Percentiles rank a stretch among this genome's conserved stretches.
Evolutionary conservation across 2,329 filamentous ascomycete genomes (phyloP).

Genomic region (Penicillium olsonii): DNA sequence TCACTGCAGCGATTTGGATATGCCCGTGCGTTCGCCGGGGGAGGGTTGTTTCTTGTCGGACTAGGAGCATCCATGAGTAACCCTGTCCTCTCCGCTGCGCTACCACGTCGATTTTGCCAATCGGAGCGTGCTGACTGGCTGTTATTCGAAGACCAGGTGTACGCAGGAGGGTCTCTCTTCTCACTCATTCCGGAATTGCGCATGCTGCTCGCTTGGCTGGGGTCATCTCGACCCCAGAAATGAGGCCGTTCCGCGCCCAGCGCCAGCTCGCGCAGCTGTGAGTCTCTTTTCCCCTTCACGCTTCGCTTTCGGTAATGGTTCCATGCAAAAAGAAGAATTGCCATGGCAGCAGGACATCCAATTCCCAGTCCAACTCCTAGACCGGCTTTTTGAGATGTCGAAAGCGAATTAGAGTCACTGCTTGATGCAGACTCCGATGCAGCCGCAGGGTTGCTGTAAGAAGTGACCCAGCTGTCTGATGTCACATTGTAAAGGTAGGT

Average conservation of each 20-base stretch:
- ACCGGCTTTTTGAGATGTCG: constrained; percentile 53
- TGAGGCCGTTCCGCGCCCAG: constrained; percentile 52
- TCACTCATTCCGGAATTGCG: constrained; percentile 31
- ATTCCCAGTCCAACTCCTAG: constrained; percentile 67
- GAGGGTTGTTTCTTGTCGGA: constrained; percentile 42
- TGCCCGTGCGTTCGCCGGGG: constrained; percentile 33
- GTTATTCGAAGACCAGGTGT: constrained; percentile 32
- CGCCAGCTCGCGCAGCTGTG: constrained; percentile 56
- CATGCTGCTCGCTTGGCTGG: constrained; percentile 41
- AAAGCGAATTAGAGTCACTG: constrained; percentile 23
- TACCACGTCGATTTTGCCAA: constrained; percentile 31
- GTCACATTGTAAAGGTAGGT: constrained; percentile 63
- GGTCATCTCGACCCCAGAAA: constrained; percentile 41
- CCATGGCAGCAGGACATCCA: constrained; percentile 57
- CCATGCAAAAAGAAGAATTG: constrained; percentile 50
- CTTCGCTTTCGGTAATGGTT: constrained; percentile 54
- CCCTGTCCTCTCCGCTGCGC: constrained; percentile 44
- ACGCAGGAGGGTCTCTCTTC: constrained; percentile 20
- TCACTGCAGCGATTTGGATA: constrained; percentile 49
- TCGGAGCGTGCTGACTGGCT: constrained; percentile 20
- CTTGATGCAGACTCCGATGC: constrained; percentile 14
- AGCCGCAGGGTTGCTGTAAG: constrained; percentile 54
- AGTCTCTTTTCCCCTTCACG: constrained; percentile 50
- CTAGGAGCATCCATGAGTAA: constrained; percentile 44
- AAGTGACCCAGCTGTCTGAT: constrained; percentile 59